phyloP scores from a whole-genome alignment of 2,329 filamentous ascomycete species.

The Canariomyces notabilis region DNA sequence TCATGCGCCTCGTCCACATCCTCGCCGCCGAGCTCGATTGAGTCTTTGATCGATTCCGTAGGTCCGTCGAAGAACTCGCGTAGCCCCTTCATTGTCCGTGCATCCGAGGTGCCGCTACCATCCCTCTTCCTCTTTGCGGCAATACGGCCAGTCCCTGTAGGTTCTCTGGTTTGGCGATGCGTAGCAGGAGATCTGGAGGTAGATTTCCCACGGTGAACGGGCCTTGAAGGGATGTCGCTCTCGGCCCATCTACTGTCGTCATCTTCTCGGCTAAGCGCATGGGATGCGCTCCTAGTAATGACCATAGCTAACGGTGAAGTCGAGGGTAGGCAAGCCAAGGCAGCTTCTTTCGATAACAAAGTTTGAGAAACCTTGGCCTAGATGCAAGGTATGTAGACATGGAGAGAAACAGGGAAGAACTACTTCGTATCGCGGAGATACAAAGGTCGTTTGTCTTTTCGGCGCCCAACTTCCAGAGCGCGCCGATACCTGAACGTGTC shows the following conservation, averaged over 20 bases:
- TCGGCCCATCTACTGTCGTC: constrained; percentile 1
- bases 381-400: too few relatives aligned
- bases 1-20: constrained; percentile 4
- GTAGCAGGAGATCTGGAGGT: neutral
- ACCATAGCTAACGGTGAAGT: constrained; percentile 11
- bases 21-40: neutral
- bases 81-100: neutral
- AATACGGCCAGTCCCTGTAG: neutral
- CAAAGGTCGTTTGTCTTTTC: too few relatives aligned
- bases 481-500: too few relatives aligned
- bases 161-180: neutral
- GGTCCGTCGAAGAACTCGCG: neutral
- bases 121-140: neutral
- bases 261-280: neutral
- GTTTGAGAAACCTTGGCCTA: too few relatives aligned
- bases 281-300: constrained; percentile 2
- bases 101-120: neutral
- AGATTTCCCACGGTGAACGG: neutral
- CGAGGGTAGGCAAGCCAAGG: neutral
- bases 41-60: constrained; percentile 1
- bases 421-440: too few relatives aligned
- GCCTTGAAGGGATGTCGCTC: constrained; percentile 1
- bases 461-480: too few relatives aligned
- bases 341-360: too few relatives aligned
- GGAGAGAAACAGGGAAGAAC: too few relatives aligned